These are phyloP conservation scores for Xanthoconium stramineum DNA, from an alignment of 768 basidiomycete species.

Conservation along the genomic window DNA sequence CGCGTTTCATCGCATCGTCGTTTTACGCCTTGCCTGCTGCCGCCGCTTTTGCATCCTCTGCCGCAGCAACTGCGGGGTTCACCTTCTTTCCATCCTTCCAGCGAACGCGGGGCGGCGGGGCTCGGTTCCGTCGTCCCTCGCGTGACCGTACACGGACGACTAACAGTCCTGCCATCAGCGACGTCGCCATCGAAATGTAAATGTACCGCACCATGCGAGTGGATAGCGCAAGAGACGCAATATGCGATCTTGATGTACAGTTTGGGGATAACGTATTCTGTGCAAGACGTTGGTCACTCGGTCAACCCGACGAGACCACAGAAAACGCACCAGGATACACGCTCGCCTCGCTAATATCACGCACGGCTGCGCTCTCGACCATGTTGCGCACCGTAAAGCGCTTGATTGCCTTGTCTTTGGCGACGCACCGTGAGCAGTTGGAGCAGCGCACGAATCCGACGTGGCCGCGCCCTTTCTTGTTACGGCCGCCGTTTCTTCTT, in stretches of 20 bases:
- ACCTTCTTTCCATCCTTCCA: constrained; percentile 97
- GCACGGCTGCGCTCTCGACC: constrained; percentile 97
- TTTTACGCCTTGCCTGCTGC: constrained; percentile 50
- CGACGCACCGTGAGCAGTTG: constrained; percentile 98
- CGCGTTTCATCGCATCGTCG: neutral
- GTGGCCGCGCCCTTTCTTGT: constrained; percentile 99
- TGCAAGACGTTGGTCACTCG: neutral
- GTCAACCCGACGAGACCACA: too few relatives aligned
- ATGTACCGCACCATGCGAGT: constrained; percentile 81
- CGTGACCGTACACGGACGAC: constrained; percentile 98
- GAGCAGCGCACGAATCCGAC: constrained; percentile 94
- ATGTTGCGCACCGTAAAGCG: constrained; percentile 99
- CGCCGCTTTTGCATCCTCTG: constrained; percentile 78
- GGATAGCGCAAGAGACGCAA: constrained; percentile 99
- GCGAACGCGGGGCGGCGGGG: constrained; percentile 90
- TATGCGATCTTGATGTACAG: constrained; percentile 98
- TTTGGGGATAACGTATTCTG: constrained; percentile 95
- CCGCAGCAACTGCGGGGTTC: constrained; percentile 92
- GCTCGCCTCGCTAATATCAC: constrained; percentile 95
- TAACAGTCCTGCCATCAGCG: constrained; percentile 24
- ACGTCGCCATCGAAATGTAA: neutral
- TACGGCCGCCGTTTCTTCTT: constrained; percentile 98
- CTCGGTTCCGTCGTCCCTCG: constrained; percentile 94
- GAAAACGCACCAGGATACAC: constrained; percentile 71
- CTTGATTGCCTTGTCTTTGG: constrained; percentile 99